Evolutionary conservation across 164 flowering plant species (phyloP), one percentile per base, ranked within the genome.

Genomic region (Dillenia turbinata): DNA sequence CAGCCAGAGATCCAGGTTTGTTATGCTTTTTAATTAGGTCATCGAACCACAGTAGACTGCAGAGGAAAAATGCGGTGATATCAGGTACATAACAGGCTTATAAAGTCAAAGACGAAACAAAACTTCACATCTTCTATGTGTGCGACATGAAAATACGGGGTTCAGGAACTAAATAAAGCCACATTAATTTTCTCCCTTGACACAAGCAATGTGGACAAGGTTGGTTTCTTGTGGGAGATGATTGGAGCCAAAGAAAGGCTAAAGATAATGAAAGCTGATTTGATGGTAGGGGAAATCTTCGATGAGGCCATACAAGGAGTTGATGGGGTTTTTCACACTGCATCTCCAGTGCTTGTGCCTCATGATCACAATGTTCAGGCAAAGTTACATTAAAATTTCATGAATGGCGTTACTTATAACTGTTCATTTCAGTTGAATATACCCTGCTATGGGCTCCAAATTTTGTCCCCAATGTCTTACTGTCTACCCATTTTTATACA

Each of bases 221-320:
- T 83, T 33, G 86, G 60, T 3, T 96, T 87, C 68, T 67, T 94
- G 12, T 81, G 86, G 95, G 66, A 44, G 67, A 71, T 94, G 63
- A 83, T 89, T 64, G 96, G 95, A 60, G 96, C 97, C 13, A 80
- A 81, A 66, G 95, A 94, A 81, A 85, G 92, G 60, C 85, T 91
- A 0, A 47, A 57, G 16, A 61, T 89, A 65, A 86, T 85, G 73
- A 85, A 69, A 63, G 98, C 88, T 12, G 90, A 91, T 57, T 69
- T 94, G 17, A 78, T 83, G 73, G 85, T 68, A 66, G 93, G 87
- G 12, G 91, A 89, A 9, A 89, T 95, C 81, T 93, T 90, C 57
- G 97, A 90, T 58, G 78, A 74, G 3, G 90, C 96, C 14, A 71
- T 91, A 65, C 73, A 69, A 75, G 95, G 89, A 10, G 89, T 95